Percentiles rank a stretch among this genome's conserved stretches.
Conservation (phyloP, 2,329 filamentous ascomycete species). For the Clonostachys solani region DNA sequence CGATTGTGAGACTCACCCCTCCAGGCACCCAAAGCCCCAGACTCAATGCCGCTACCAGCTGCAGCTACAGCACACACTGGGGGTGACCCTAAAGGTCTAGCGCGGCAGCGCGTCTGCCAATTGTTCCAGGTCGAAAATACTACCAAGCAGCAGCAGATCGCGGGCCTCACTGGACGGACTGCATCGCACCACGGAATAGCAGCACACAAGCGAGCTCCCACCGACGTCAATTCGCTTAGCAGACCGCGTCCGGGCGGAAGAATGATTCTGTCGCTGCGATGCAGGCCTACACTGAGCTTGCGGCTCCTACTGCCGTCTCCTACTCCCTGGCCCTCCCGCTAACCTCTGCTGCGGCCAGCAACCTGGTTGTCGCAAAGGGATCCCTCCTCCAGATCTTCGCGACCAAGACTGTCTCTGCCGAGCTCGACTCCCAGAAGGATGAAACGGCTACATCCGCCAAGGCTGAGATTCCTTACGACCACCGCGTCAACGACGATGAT, state of each 20-base stretch:
- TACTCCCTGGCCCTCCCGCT: constrained; percentile 81
- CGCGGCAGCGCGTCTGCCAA: too few species aligned
- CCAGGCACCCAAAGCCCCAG: too few species aligned
- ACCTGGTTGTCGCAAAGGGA: constrained; percentile 87
- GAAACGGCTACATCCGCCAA: constrained; percentile 28
- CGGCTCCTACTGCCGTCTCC: constrained; percentile 90
- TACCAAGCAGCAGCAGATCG: too few species aligned
- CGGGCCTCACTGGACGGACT: too few species aligned
- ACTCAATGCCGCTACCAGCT: too few species aligned
- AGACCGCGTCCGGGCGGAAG: constrained; percentile 11
- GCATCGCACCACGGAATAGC: too few species aligned
- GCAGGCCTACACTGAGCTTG: constrained; percentile 97
- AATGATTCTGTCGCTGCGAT: constrained; percentile 47
- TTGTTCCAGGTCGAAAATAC: too few species aligned
- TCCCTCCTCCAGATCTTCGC: constrained; percentile 91
- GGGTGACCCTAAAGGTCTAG: too few species aligned
- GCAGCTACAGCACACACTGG: too few species aligned
- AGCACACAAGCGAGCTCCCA: too few species aligned
- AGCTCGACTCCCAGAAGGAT: constrained; percentile 44
- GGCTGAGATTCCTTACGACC: constrained; percentile 42
- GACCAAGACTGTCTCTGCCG: constrained; percentile 61
- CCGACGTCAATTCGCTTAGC: not conserved
- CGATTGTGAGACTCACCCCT: too few species aligned
- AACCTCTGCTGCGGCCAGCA: constrained; percentile 68
- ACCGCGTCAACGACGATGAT: constrained; percentile 54